Evolutionary conservation across 192 early-diverging fungal species (phyloP).

Genomic region (Neocallimastix lanati): DNA sequence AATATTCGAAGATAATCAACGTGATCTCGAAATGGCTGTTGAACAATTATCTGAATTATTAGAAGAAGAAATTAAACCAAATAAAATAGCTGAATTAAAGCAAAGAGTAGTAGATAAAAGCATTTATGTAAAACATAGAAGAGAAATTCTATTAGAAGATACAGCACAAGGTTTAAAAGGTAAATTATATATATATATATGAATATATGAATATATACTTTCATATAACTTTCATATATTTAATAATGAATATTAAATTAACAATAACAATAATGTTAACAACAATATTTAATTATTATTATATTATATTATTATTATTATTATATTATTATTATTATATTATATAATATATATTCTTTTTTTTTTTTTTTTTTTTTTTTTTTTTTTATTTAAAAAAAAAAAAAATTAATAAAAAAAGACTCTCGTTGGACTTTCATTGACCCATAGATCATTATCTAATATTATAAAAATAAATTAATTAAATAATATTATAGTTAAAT

Average conservation of each 20-base stretch:
- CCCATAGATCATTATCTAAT: background rate
- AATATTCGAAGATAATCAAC: conserved; percentile 95
- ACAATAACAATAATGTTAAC: no score
- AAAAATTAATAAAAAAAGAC: background rate
- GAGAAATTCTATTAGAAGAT: conserved; percentile 78
- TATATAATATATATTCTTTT: no score
- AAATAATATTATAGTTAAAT: no score
- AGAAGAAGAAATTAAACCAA: conserved; percentile 62
- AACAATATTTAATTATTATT: no score
- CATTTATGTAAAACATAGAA: conserved; percentile 70
- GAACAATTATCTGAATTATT: conserved; percentile 82
- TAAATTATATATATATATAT: background rate
- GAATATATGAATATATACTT: no score
- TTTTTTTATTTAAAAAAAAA: no score
- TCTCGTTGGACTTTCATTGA: background rate
- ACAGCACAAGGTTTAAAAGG: conserved; percentile 59
- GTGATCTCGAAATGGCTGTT: conserved; percentile 93
- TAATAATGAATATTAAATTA: no score
- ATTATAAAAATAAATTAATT: no score
- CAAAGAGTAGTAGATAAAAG: conserved; percentile 83
- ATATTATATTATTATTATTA: no score
- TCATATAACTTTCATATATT: no score
- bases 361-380: no score
- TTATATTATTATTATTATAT: no score
- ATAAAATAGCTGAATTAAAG: conserved; percentile 58